Base-by-base conservation (phyloP, 176 grass and related monocot species). In the Neostapfia colusana region DNA sequence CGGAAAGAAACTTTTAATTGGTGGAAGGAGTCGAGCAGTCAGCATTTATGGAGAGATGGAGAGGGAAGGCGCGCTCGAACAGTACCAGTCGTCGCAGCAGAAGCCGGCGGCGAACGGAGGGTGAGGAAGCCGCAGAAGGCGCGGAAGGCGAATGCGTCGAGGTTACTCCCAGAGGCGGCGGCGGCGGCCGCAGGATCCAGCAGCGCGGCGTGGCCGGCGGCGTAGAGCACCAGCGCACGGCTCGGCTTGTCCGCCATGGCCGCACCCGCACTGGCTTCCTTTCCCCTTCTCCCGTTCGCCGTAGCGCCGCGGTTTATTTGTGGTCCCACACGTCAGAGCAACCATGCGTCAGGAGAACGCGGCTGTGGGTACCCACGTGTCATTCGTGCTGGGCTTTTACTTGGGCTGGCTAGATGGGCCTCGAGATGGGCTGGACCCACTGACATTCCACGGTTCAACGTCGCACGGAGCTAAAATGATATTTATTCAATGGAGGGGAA, bases 211-310 rank as follows among this genome's bases (percentile, higher is more conserved):
- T 92, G 82, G 44, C 89, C 95, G 39, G 88, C 91, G 80, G 86
- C 91, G 83, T 98, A 98, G 43, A 93, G 69, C 44, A 97, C 87
- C 68, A 97, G 84, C 40, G 83, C 84, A 35, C 94, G 86, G 87
- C 91, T 98, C 82, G 91, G 89, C 82, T 88, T 98, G 82, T 98
- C 95, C 40, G 95, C 95, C 95, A 98, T 98, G 75, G 76, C 63
- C 53, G 25, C 55, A 25, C 27, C 55, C 27, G 39, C 39, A 69
- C 63, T 39, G 35, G 39, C 26, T 57, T 31, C 51, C 12, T 2
- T 3, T 41, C 0, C 45, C 12, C 23, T 57, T 58, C 3, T 17
- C 55, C 55, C 23, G 9, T 20, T 9, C 20, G 16, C 50, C 46
- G 26, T 39, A 8, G 23, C 56, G 73, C 57, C 42, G 58, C 4